Conservation (phyloP, 1,284 basidiomycete genomes). For the Ganoderma lucidum region DNA sequence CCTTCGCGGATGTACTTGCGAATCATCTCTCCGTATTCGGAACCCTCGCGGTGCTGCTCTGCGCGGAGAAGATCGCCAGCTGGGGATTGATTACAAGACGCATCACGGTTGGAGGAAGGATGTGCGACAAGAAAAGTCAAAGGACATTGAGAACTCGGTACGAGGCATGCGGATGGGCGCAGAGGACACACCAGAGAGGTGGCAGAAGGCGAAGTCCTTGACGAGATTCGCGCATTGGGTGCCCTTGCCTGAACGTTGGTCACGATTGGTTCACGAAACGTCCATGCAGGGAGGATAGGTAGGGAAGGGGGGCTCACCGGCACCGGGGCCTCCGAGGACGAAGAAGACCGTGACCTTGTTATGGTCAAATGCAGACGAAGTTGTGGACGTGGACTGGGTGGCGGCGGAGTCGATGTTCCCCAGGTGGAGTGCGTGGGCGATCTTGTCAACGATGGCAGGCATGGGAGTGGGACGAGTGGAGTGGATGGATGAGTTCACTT, state of each 20-base stretch:
- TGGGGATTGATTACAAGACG: constrained; percentile 41
- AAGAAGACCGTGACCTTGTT: constrained; percentile 90
- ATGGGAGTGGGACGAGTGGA: constrained; percentile 37
- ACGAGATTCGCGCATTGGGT: constrained; percentile 94
- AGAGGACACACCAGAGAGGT: constrained; percentile 82
- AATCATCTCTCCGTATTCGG: constrained; percentile 89
- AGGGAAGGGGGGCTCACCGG: constrained; percentile 59
- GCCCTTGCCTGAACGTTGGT: constrained; percentile 80
- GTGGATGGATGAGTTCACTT: constrained; percentile 11
- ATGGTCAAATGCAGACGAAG: constrained; percentile 69
- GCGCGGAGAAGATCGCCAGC: constrained; percentile 97
- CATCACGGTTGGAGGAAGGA: constrained; percentile 13
- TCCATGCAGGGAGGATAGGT: background rate
- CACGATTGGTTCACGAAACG: constrained; percentile 13
- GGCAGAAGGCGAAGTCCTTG: constrained; percentile 90
- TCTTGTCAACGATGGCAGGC: constrained; percentile 58
- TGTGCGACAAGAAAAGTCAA: constrained; percentile 4
- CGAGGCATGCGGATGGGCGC: background rate
- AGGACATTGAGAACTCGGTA: constrained; percentile 12
- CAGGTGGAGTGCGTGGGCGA: constrained; percentile 54
- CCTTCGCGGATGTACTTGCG: constrained; percentile 92
- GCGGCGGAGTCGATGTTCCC: constrained; percentile 29
- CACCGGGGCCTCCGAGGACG: constrained; percentile 97
- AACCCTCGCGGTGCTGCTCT: constrained; percentile 90
- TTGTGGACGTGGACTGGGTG: constrained; percentile 22